phyloP scores from a whole-genome alignment of 768 basidiomycete genomes.

The Dioszegia aurantiaca region DNA sequence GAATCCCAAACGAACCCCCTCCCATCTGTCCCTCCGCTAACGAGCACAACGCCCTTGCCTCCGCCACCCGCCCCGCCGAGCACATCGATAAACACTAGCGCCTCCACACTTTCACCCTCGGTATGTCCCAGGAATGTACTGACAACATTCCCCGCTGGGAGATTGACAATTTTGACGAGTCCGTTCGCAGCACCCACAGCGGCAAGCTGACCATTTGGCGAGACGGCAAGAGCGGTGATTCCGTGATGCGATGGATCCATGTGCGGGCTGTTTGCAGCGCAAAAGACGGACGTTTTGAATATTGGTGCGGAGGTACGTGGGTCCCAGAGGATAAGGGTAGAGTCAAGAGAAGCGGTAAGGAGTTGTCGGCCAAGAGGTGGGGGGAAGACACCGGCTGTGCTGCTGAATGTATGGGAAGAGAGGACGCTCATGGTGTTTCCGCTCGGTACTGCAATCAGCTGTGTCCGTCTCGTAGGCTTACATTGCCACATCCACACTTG shows the following conservation, averaged over 20 bases:
- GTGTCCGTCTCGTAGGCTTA: slow-evolving; percentile 54
- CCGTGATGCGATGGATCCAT: slow-evolving; percentile 67
- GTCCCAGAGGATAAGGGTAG: slow-evolving; percentile 84
- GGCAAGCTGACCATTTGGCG: slow-evolving; percentile 81
- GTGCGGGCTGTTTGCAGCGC: slow-evolving; percentile 27
- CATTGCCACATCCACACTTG: slow-evolving; percentile 98
- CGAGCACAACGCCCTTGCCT: slow-evolving; percentile 59
- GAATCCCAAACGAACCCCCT: slow-evolving; percentile 95
- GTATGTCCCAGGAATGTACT: slow-evolving; percentile 75
- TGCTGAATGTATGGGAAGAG: slow-evolving; percentile 78
- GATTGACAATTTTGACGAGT: slow-evolving; percentile 77
- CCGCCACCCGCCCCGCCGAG: slow-evolving; percentile 57
- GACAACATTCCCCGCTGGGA: slow-evolving; percentile 81
- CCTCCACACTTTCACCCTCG: slow-evolving; percentile 84
- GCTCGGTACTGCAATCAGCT: slow-evolving; percentile 69
- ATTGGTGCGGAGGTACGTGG: slow-evolving; percentile 71
- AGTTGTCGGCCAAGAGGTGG: slow-evolving; percentile 84
- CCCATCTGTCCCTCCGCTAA: slow-evolving; percentile 88
- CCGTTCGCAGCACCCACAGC: slow-evolving; percentile 85
- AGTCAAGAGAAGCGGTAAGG: slow-evolving; percentile 78
- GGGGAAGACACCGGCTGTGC: slow-evolving; percentile 76
- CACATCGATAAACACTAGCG: slow-evolving; percentile 76
- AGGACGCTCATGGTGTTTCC: slow-evolving; percentile 96
- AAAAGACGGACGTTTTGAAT: slow-evolving; percentile 60
- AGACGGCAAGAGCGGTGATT: slow-evolving; percentile 81